Evolutionary conservation across 192 early-diverging fungal genomes (phyloP).

Genomic region (Backusella tarrabulga): DNA sequence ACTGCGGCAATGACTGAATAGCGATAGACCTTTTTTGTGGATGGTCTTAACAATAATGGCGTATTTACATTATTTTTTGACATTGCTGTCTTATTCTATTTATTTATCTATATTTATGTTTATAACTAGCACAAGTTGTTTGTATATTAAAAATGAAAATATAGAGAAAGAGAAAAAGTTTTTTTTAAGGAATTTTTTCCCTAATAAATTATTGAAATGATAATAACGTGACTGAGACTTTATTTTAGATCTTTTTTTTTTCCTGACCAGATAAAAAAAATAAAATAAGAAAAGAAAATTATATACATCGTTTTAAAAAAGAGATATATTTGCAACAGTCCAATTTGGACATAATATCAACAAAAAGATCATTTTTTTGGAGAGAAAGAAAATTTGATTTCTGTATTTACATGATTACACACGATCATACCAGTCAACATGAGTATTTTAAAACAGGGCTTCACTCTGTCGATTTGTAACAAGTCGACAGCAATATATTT

Average conservation of each 20-base stretch:
- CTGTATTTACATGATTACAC: background rate
- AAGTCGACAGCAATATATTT: background rate
- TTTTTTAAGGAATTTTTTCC: conserved; percentile 3
- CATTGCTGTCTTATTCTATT: background rate
- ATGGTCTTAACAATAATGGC: background rate
- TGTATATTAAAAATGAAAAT: background rate
- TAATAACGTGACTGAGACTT: background rate
- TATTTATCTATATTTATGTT: background rate
- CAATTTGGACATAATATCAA: background rate
- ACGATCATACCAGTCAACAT: background rate
- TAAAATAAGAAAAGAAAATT: background rate
- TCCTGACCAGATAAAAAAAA: background rate
- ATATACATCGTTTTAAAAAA: background rate
- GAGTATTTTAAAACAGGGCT: background rate
- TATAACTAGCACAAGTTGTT: background rate
- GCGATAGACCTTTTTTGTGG: conserved; percentile 7
- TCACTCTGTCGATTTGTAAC: background rate
- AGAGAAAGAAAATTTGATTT: background rate
- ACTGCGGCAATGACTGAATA: conserved; percentile 12
- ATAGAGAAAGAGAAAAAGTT: background rate
- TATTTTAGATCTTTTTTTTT: background rate
- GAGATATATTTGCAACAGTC: background rate
- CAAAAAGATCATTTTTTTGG: background rate
- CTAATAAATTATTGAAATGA: background rate
- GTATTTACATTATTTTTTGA: background rate